These are phyloP conservation scores for Lithohypha guttulata DNA, from an alignment of 2,329 filamentous ascomycete genomes.

Conservation along the genomic window DNA sequence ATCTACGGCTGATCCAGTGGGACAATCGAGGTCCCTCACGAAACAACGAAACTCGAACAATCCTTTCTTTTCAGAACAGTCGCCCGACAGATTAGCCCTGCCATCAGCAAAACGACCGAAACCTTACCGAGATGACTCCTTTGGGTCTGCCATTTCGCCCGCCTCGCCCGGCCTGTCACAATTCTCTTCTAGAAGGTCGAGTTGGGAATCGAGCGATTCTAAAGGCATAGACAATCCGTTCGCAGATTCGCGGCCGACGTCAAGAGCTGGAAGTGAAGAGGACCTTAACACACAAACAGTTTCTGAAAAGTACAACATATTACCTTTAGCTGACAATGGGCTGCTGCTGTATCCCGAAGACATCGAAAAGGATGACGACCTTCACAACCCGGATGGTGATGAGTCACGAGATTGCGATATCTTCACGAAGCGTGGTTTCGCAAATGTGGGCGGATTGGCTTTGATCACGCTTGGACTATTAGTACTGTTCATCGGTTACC, in stretches of 20 bases:
- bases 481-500: conserved; percentile 58
- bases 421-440: conserved; percentile 51
- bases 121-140: conserved; percentile 39
- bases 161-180: conserved; percentile 41
- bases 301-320: conserved; percentile 62
- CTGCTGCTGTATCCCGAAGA: conserved; percentile 60
- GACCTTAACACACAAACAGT: conserved; percentile 61
- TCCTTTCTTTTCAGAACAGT: conserved; percentile 8
- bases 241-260: conserved; percentile 45
- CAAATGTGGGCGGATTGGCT: conserved; percentile 53
- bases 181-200: conserved; percentile 51
- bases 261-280: conserved; percentile 49
- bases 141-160: conserved; percentile 31
- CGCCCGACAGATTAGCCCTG: conserved; percentile 19
- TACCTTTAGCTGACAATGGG: conserved; percentile 47
- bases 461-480: conserved; percentile 52
- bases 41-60: conserved; percentile 7
- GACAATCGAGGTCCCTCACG: conserved; percentile 16
- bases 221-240: conserved; percentile 45
- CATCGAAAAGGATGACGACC: conserved; percentile 61
- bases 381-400: conserved; percentile 60
- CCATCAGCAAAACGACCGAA: conserved; percentile 20
- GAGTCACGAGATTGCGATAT: conserved; percentile 53
- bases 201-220: conserved; percentile 54
- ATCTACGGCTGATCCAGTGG: conserved; percentile 23